Evolutionary conservation across 2,329 filamentous ascomycete species (phyloP).

Genomic region (Xylariaceae sp.): DNA sequence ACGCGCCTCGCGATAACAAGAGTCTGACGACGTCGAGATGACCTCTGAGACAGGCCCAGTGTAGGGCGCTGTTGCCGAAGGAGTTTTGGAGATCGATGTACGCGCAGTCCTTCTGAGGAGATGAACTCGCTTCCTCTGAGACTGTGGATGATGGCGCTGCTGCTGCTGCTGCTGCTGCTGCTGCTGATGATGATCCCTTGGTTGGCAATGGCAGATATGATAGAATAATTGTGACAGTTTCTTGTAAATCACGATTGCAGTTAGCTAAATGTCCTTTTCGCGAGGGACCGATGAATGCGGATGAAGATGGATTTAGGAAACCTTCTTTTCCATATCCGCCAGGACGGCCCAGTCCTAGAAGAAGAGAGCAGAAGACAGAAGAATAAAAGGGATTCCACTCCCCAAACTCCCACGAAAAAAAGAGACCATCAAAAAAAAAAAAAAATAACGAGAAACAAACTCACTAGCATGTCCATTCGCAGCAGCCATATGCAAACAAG

Average conservation of each 20-base stretch:
- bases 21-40: conserved; percentile 75
- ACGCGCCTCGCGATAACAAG: conserved; percentile 70
- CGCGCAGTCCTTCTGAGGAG: conserved; percentile 33
- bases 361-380: no score
- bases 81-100: conserved; percentile 67
- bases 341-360: no score
- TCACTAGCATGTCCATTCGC: conserved; percentile 82
- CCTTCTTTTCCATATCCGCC: no score
- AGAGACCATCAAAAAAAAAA: background rate
- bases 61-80: conserved; percentile 83
- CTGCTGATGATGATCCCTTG: conserved; percentile 9
- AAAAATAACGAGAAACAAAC: conserved; percentile 22
- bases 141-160: background rate
- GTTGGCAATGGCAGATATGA: conserved; percentile 18
- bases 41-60: conserved; percentile 90
- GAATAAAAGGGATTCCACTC: no score
- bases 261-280: conserved; percentile 5
- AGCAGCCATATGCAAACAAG: conserved; percentile 84
- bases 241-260: conserved; percentile 13
- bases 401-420: background rate
- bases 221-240: conserved; percentile 37
- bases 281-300: no score
- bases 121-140: conserved; percentile 27
- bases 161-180: conserved; percentile 1
- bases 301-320: no score